Percentiles rank a stretch among this genome's conserved stretches.
Conservation (phyloP, 371 early-diverging fungal genomes). For the Rhizomucor pusillus region DNA sequence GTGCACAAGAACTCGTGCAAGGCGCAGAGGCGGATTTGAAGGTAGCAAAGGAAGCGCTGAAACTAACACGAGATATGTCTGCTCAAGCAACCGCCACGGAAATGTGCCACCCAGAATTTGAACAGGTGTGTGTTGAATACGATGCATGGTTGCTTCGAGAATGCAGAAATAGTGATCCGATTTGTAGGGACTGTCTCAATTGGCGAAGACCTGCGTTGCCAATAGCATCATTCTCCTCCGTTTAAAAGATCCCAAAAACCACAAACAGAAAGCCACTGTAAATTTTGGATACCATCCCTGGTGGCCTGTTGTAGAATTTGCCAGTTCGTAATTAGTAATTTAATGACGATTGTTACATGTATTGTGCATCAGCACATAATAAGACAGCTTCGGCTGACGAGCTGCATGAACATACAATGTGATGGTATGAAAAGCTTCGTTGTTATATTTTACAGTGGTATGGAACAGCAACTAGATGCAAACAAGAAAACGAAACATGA, state of each 20-base stretch:
- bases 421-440: no score
- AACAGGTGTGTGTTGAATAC: slow-evolving; percentile 26
- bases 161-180: neutral
- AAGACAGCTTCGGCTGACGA: no score
- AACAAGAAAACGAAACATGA: no score
- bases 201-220: slow-evolving; percentile 1
- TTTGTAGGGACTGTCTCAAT: neutral
- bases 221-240: slow-evolving; percentile 24
- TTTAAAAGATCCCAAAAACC: slow-evolving; percentile 17
- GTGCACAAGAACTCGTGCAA: slow-evolving; percentile 21
- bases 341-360: no score
- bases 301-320: slow-evolving; percentile 44
- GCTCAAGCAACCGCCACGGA: slow-evolving; percentile 33
- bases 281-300: slow-evolving; percentile 52
- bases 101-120: slow-evolving; percentile 41
- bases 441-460: no score
- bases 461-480: no score
- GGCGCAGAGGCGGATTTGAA: slow-evolving; percentile 22
- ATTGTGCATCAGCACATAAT: no score
- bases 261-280: slow-evolving; percentile 9
- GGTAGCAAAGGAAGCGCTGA: slow-evolving; percentile 31
- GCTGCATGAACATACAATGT: no score
- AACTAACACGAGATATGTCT: slow-evolving; percentile 17
- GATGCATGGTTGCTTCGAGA: no score
- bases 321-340: slow-evolving; percentile 6